Evolutionary conservation across 208 protist genomes (phyloP).

Genomic region (Leishmania lainsoni): DNA sequence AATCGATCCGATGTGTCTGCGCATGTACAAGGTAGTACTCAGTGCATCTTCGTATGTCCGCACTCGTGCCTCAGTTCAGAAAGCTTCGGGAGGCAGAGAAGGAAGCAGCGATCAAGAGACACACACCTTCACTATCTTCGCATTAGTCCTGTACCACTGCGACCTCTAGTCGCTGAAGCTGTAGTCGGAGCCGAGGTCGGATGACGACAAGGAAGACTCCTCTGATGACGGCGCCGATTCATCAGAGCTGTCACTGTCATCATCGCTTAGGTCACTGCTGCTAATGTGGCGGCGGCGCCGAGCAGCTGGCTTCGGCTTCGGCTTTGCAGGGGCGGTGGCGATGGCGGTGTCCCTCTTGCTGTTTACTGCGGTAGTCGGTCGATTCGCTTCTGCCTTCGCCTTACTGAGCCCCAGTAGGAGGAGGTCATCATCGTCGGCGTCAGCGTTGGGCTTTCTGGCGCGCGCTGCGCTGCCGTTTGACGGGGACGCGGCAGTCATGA

Average conservation of each 20-base stretch:
- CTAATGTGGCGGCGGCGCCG: neutral
- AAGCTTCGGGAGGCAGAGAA: neutral
- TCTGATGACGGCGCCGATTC: slow-evolving; percentile 13
- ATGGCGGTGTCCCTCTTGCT: neutral
- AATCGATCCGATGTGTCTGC: neutral
- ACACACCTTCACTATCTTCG: neutral
- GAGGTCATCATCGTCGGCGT: slow-evolving; percentile 40
- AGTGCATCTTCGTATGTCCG: neutral
- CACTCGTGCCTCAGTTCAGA: neutral
- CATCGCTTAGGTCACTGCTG: slow-evolving; percentile 15
- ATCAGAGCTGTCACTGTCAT: slow-evolving; percentile 21
- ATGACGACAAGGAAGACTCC: slow-evolving; percentile 29
- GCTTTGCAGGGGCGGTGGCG: slow-evolving; percentile 3
- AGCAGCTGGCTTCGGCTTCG: slow-evolving; percentile 15
- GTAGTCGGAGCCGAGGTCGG: slow-evolving; percentile 39
- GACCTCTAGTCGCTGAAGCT: slow-evolving; percentile 55
- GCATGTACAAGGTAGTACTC: neutral
- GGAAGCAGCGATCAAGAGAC: neutral
- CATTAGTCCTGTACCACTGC: neutral
- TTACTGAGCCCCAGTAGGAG: slow-evolving; percentile 30
- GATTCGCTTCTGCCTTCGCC: slow-evolving; percentile 3
- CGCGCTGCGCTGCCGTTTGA: neutral
- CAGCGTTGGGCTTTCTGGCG: neutral
- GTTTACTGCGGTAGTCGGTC: neutral
- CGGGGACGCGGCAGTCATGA: neutral